These are phyloP conservation scores for Berberis thunbergii DNA, from an alignment of 164 flowering plant species.

Conservation along the genomic window DNA sequence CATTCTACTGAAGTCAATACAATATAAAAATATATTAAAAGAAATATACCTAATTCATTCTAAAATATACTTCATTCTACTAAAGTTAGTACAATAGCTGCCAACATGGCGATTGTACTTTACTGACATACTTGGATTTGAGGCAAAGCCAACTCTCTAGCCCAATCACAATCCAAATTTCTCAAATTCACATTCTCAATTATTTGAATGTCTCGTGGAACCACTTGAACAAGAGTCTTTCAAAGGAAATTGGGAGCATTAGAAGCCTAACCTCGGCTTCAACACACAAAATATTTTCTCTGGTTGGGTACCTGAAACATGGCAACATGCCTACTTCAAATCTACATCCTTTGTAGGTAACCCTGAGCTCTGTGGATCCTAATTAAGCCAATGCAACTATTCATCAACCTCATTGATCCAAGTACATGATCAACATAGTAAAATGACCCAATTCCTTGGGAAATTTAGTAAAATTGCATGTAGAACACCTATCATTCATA, in stretches of 20 bases:
- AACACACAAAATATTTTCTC: conserved; percentile 53
- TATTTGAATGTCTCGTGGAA: conserved; percentile 48
- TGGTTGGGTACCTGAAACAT: conserved; percentile 46
- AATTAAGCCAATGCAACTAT: conserved; percentile 28
- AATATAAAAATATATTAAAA: no score
- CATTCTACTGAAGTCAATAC: no score
- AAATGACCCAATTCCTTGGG: conserved; percentile 25
- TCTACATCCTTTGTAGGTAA: conserved; percentile 54
- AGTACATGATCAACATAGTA: conserved; percentile 7
- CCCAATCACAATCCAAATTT: conserved; percentile 40
- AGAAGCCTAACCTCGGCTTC: conserved; percentile 63
- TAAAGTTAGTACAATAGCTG: no score
- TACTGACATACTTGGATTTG: conserved; percentile 50
- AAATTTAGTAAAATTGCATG: conserved; percentile 15
- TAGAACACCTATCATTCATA: no score
- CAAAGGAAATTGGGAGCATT: conserved; percentile 44
- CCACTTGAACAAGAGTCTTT: conserved; percentile 35
- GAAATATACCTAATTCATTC: no score
- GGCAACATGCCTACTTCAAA: conserved; percentile 50
- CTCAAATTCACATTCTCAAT: conserved; percentile 45
- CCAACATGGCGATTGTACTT: conserved; percentile 23
- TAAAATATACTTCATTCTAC: no score
- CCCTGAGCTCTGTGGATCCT: conserved; percentile 50
- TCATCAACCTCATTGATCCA: conserved; percentile 20
- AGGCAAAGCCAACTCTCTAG: conserved; percentile 63